Evolutionary conservation across 352 stramenopile genomes (phyloP).

Genomic region (Globisporangium solare): DNA sequence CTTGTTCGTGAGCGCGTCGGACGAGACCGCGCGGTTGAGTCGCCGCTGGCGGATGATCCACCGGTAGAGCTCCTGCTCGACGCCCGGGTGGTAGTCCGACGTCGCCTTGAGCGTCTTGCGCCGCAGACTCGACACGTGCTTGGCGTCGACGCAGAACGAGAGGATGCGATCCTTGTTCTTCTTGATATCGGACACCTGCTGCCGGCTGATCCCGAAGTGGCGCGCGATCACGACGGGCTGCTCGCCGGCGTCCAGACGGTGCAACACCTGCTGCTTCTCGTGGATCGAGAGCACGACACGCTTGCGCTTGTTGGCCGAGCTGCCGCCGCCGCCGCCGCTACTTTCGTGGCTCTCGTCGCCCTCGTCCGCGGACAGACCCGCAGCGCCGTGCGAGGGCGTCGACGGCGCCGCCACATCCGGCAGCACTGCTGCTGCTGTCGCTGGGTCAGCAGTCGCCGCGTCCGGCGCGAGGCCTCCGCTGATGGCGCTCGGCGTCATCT

Average conservation of each 20-base stretch:
- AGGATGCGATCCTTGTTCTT: slow-evolving; percentile 81
- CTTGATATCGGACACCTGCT: slow-evolving; percentile 86
- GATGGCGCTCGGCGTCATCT: background rate
- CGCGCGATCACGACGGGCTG: slow-evolving; percentile 56
- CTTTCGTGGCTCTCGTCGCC: slow-evolving; percentile 3
- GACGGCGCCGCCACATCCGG: background rate
- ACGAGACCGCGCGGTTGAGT: slow-evolving; percentile 38
- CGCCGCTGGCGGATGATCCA: slow-evolving; percentile 74
- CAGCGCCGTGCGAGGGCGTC: background rate
- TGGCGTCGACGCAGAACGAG: slow-evolving; percentile 69
- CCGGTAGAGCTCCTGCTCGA: slow-evolving; percentile 80
- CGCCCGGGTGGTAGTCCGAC: slow-evolving; percentile 65
- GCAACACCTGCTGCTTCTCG: slow-evolving; percentile 80
- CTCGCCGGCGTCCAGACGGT: slow-evolving; percentile 63
- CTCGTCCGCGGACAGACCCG: background rate
- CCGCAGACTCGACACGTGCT: slow-evolving; percentile 62
- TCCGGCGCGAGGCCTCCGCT: background rate
- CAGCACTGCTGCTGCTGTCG: background rate
- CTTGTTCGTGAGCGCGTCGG: slow-evolving; percentile 46
- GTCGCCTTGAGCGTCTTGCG: slow-evolving; percentile 72
- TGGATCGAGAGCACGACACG: slow-evolving; percentile 80
- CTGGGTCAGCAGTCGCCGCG: background rate
- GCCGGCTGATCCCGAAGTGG: slow-evolving; percentile 64
- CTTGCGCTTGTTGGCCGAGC: slow-evolving; percentile 52
- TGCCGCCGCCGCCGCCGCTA: background rate